A percentile compares a stretch with the other conserved stretches of the same genome.
Conservation (phyloP, 495 filamentous ascomycete genomes). For the Penicillium diatomitis region DNA sequence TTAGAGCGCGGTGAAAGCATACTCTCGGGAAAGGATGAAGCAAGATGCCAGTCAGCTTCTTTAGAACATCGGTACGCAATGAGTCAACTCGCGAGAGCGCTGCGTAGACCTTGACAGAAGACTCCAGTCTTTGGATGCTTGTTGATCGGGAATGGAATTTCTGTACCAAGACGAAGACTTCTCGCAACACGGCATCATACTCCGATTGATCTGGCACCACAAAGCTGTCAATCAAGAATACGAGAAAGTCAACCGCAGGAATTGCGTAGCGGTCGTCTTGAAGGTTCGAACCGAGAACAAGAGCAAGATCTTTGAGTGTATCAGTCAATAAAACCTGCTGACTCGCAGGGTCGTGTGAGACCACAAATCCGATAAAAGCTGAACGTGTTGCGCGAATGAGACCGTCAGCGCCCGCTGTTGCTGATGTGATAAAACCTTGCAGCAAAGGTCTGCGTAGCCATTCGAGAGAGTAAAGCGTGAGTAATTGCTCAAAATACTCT, state of each 20-base stretch:
- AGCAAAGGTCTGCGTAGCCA: slow-evolving; percentile 44
- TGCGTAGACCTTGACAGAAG: slow-evolving; percentile 68
- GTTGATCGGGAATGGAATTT: slow-evolving; percentile 74
- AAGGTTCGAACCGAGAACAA: slow-evolving; percentile 37
- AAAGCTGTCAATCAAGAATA: slow-evolving; percentile 57
- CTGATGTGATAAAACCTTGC: slow-evolving; percentile 71
- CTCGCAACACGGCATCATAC: slow-evolving; percentile 34
- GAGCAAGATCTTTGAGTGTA: slow-evolving; percentile 33
- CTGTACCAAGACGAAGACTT: slow-evolving; percentile 58
- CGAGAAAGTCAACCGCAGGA: slow-evolving; percentile 64
- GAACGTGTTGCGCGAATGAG: slow-evolving; percentile 64
- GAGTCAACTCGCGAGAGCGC: slow-evolving; percentile 41
- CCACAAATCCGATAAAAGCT: slow-evolving; percentile 48
- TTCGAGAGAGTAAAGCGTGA: slow-evolving; percentile 26
- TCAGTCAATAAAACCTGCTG: slow-evolving; percentile 19
- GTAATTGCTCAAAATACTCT: slow-evolving; percentile 36
- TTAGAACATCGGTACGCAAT: slow-evolving; percentile 36
- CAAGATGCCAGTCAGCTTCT: slow-evolving; percentile 50
- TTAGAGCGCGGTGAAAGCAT: slow-evolving; percentile 10
- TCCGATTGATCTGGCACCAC: slow-evolving; percentile 7
- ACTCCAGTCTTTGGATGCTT: slow-evolving; percentile 68
- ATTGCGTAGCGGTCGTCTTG: slow-evolving; percentile 61
- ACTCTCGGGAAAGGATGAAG: slow-evolving; percentile 57
- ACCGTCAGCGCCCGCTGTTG: slow-evolving; percentile 75
- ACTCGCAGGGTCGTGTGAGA: slow-evolving; percentile 27